Evolutionary conservation across 2,329 filamentous ascomycete species (phyloP), one percentile per base, ranked within the genome.

Genomic region (Fusarium irregulare): DNA sequence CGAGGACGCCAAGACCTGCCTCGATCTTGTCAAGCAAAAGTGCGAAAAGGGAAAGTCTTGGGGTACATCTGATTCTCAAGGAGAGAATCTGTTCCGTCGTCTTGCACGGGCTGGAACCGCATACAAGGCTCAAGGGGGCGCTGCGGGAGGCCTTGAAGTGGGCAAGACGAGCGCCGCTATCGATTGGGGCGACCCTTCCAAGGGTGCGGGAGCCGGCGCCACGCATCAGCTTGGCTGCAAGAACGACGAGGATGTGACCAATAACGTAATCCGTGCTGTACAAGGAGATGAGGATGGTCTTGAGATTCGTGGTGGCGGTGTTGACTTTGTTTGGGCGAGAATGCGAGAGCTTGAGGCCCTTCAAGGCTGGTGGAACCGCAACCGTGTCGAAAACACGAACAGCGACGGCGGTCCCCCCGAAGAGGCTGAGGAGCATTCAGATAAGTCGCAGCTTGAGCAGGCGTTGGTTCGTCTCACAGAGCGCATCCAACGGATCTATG

Each of bases 21-120:
- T 99, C 16, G 94, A 98, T 75, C 90, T 99, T 3, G 89, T 98
- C 49, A 97, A 96, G 80, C 91, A 95, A 77, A 99, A 99, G 79
- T 98, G 95, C 78, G 94, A 98, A 79, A 96, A 93, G 80, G 96
- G 96, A 42, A 92, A 92, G 70, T 81, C 85, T 25, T 99, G 94
- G 93, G 96, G 93, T 37, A 91, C 91, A 0, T 89, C 89, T 51
- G 93, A 97, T 45, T 86, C 89, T 3, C 90, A 90, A 47, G 91
- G 90, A 42, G 96, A 99, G 81, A 95, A 93, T 72, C 89, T 99
- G 51, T 99, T 98, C 84, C 92, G 91, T 72, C 89, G 95, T 12
- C 85, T 99, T 6, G 87, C 86, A 6, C 86, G 90, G 46, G 84
- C 89, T 18, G 89, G 89, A 48, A 87, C 86, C 14, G 82, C 84